These are phyloP conservation scores for Cubamyces lactineus DNA, from an alignment of 768 basidiomycete genomes.

Conservation along the genomic window DNA sequence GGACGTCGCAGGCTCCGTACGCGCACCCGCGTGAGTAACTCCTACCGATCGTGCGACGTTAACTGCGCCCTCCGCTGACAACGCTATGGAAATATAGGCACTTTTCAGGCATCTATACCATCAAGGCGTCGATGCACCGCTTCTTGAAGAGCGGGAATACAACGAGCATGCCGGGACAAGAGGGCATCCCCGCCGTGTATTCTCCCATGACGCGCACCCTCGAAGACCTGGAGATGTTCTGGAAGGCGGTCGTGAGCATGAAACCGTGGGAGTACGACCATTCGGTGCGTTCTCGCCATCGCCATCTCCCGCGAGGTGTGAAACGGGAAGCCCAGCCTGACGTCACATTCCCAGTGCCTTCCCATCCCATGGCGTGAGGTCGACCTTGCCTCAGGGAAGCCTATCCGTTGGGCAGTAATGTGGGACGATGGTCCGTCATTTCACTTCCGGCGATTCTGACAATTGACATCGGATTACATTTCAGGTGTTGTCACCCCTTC, in stretches of 20 bases:
- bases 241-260: conserved; percentile 46
- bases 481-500: conserved; percentile 39
- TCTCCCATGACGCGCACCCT: conserved; percentile 51
- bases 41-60: neutral
- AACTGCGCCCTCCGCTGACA: conserved; percentile 45
- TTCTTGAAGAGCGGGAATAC: conserved; percentile 42
- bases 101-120: conserved; percentile 45
- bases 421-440: conserved; percentile 44
- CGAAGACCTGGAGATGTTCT: conserved; percentile 48
- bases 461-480: neutral
- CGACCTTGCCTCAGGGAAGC: conserved; percentile 34
- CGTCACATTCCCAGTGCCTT: conserved; percentile 37
- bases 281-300: conserved; percentile 34
- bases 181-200: conserved; percentile 42
- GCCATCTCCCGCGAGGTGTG: neutral
- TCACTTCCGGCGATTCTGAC: neutral
- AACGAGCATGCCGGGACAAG: conserved; percentile 45
- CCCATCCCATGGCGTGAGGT: conserved; percentile 47
- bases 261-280: conserved; percentile 49
- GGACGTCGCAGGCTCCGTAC: conserved; percentile 54
- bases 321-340: neutral
- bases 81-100: conserved; percentile 26
- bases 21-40: conserved; percentile 48
- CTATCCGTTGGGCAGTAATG: conserved; percentile 45
- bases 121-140: conserved; percentile 44